Conservation (phyloP, 148 eudicot genomes). For the Rheum nobile region DNA sequence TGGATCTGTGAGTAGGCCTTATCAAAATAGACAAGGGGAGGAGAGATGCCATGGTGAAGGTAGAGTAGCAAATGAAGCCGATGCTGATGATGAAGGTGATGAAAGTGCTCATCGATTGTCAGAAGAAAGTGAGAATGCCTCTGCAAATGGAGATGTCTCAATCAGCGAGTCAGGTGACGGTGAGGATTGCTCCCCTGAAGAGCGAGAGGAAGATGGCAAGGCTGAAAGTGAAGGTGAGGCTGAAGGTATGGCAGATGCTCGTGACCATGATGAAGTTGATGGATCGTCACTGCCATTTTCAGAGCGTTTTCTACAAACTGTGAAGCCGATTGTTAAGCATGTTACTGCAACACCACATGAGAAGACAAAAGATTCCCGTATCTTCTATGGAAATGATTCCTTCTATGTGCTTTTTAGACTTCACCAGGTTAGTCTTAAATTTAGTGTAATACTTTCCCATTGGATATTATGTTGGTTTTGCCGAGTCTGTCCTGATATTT, state of each 20-base stretch:
- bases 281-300: slow-evolving; percentile 32
- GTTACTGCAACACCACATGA: slow-evolving; percentile 30
- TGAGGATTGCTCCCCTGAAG: slow-evolving; percentile 68
- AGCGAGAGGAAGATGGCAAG: slow-evolving; percentile 71
- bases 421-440: slow-evolving; percentile 49
- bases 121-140: slow-evolving; percentile 72
- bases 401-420: slow-evolving; percentile 77
- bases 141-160: slow-evolving; percentile 64
- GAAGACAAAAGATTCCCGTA: slow-evolving; percentile 36
- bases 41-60: slow-evolving; percentile 22
- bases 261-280: slow-evolving; percentile 35
- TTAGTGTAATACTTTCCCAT: not conserved
- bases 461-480: not conserved
- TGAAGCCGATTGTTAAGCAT: slow-evolving; percentile 68
- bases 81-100: slow-evolving; percentile 49
- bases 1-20: slow-evolving; percentile 4
- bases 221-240: slow-evolving; percentile 92
- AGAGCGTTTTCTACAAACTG: slow-evolving; percentile 41
- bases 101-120: slow-evolving; percentile 16
- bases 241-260: slow-evolving; percentile 27
- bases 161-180: slow-evolving; percentile 78
- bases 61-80: slow-evolving; percentile 34
- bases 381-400: slow-evolving; percentile 78
- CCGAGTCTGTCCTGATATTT: not conserved
- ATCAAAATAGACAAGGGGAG: slow-evolving; percentile 22